Evolutionary conservation across 495 filamentous ascomycete genomes (phyloP).

Genomic region (Penicillium pulvis): DNA sequence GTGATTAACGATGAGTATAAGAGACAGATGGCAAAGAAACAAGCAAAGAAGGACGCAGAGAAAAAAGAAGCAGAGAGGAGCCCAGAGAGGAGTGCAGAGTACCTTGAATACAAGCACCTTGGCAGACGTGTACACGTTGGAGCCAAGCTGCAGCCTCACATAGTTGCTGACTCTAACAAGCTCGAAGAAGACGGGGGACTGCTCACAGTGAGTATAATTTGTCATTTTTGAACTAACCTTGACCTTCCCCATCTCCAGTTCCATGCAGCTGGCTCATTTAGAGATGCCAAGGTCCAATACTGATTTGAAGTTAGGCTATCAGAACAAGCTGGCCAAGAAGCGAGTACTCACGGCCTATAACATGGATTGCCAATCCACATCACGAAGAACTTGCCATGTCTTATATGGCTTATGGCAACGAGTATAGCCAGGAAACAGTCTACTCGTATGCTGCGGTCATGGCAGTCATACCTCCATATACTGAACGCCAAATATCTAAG

Average conservation of each 20-base stretch:
- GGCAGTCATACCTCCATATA: conserved; percentile 14
- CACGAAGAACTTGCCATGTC: conserved; percentile 25
- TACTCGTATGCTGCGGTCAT: conserved; percentile 32
- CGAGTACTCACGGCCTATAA: conserved; percentile 12
- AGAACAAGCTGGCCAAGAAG: background rate
- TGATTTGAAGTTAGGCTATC: background rate
- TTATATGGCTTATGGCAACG: conserved; percentile 27
- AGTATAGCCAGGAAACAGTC: conserved; percentile 3
- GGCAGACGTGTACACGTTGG: background rate
- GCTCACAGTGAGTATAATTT: background rate
- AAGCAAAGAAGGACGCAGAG: too few relatives aligned
- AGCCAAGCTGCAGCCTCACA: background rate
- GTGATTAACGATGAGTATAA: too few relatives aligned
- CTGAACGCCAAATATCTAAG: conserved; percentile 33
- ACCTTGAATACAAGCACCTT: background rate
- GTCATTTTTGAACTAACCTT: background rate
- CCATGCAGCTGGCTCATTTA: conserved; percentile 21
- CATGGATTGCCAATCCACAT: conserved; percentile 21
- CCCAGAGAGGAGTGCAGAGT: background rate
- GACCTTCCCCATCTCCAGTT: background rate
- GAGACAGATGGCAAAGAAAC: too few relatives aligned
- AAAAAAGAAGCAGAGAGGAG: background rate
- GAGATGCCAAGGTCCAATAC: background rate
- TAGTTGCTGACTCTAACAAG: background rate
- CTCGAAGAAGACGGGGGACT: background rate